Conservation (phyloP, 768 basidiomycete genomes). For the Boletus tomentosulus region DNA sequence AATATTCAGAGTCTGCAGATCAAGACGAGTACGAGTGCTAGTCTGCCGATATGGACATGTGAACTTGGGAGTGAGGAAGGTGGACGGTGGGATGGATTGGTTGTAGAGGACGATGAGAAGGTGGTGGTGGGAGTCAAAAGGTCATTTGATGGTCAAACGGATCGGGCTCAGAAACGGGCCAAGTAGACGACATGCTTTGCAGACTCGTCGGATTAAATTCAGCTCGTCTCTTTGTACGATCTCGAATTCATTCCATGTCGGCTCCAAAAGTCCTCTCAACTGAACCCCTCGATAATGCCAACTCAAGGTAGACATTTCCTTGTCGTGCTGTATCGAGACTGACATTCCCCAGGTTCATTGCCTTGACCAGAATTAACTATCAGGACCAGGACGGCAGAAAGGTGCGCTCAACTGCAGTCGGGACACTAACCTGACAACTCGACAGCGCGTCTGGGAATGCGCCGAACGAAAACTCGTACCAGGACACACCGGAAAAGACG, state of each 20-base stretch:
- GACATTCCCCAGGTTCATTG: conserved; percentile 63
- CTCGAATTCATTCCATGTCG: conserved; percentile 24
- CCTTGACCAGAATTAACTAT: conserved; percentile 78
- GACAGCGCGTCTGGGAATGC: conserved; percentile 82
- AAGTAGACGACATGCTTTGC: background rate
- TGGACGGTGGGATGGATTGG: conserved; percentile 29
- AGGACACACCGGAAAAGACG: conserved; percentile 74
- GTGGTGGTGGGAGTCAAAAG: background rate
- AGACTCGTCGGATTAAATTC: conserved; percentile 3
- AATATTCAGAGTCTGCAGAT: conserved; percentile 87
- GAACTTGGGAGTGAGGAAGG: conserved; percentile 49
- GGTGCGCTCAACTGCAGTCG: conserved; percentile 34
- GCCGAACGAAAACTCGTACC: conserved; percentile 85
- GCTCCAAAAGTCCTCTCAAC: conserved; percentile 50
- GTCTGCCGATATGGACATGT: conserved; percentile 90
- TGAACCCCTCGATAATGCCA: conserved; percentile 46
- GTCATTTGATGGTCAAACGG: no score
- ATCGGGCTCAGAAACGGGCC: conserved; percentile 3
- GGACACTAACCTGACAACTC: background rate
- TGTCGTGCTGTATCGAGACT: background rate
- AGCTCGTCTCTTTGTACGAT: background rate
- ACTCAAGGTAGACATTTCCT: conserved; percentile 47
- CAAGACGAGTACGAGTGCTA: conserved; percentile 81
- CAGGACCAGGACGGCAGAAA: conserved; percentile 72
- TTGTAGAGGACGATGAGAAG: conserved; percentile 11